phyloP scores from a whole-genome alignment of 1,284 basidiomycete species.

The Phaffia rhodozyma region DNA sequence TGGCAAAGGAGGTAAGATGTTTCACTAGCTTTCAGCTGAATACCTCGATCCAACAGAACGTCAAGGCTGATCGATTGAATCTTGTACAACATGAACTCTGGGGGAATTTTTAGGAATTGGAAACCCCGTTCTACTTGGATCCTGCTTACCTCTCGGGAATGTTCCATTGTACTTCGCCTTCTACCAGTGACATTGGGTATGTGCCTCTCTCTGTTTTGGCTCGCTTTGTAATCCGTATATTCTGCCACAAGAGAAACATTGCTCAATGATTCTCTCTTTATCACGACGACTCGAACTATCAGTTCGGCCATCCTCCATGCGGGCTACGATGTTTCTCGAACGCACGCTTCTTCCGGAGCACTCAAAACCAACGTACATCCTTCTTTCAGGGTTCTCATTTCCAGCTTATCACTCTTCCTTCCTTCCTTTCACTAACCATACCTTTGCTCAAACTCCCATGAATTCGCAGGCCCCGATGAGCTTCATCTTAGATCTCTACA shows the following conservation, averaged over 20 bases:
- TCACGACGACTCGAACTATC: constrained; percentile 5
- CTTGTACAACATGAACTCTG: not conserved
- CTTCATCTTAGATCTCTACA: constrained; percentile 69
- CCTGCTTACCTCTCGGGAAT: constrained; percentile 66
- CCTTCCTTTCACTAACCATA: not conserved
- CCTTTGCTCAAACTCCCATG: constrained; percentile 19
- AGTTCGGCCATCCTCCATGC: constrained; percentile 80
- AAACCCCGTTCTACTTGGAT: constrained; percentile 81
- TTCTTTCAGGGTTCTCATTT: not conserved
- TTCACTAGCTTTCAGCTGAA: not conserved
- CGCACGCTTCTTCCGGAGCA: constrained; percentile 43
- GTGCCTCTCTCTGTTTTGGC: constrained; percentile 27
- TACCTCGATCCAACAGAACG: not conserved
- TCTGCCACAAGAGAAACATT: constrained; percentile 4
- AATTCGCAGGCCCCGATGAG: constrained; percentile 61
- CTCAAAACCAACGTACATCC: constrained; percentile 19
- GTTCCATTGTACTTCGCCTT: constrained; percentile 70
- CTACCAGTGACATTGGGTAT: constrained; percentile 60
- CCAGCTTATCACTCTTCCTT: not conserved
- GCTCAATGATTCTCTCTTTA: not conserved
- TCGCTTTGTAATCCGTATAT: not conserved
- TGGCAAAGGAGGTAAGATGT: constrained; percentile 63
- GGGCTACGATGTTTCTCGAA: constrained; percentile 54
- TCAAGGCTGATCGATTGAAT: not conserved
- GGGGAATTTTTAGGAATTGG: constrained; percentile 50